phyloP scores from a whole-genome alignment of 257 asterid species.

The Solanum etuberosum region DNA sequence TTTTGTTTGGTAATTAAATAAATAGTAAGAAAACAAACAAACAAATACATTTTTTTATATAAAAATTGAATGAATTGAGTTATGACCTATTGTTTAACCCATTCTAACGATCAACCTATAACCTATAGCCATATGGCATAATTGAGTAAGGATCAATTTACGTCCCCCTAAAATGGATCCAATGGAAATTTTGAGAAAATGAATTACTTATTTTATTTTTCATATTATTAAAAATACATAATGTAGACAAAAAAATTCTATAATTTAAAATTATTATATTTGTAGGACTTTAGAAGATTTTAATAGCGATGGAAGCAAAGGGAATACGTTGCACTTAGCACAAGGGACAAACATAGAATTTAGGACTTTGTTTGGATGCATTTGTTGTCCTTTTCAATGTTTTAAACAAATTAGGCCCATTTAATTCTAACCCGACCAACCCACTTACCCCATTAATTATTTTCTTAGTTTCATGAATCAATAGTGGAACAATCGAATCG shows the following conservation, averaged over 20 bases:
- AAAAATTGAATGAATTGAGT: background rate
- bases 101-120: background rate
- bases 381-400: background rate
- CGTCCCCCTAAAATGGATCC: background rate
- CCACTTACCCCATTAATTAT: background rate
- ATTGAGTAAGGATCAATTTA: background rate
- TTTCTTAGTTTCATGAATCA: background rate
- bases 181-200: background rate
- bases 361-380: background rate
- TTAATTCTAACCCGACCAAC: background rate
- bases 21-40: background rate
- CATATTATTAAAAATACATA: background rate
- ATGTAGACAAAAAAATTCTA: background rate
- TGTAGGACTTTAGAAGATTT: background rate
- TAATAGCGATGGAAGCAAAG: background rate
- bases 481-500: background rate
- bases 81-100: background rate
- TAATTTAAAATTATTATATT: background rate
- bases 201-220: background rate
- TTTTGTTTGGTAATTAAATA: background rate
- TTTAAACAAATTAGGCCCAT: background rate
- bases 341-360: background rate
- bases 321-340: conserved; percentile 1
- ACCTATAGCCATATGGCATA: background rate
- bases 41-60: too few relatives aligned